phyloP scores from a whole-genome alignment of 495 filamentous ascomycete genomes.

The Aspergillus egyptiacus region DNA sequence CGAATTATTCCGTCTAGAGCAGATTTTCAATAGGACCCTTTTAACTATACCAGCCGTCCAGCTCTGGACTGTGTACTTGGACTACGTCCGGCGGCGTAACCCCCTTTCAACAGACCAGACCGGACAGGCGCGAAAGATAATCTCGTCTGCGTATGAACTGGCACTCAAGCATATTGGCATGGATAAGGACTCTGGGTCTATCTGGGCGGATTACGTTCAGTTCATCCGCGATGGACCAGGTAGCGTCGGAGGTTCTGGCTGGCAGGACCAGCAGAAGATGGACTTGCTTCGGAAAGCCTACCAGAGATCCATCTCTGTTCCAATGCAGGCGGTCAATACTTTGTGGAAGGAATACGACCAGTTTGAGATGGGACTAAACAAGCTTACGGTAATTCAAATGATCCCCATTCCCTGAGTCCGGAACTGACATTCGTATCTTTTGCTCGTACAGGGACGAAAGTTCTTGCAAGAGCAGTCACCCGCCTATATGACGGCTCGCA shows the following conservation, averaged over 20 bases:
- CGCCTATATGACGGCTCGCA: constrained; percentile 88
- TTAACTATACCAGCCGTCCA: constrained; percentile 68
- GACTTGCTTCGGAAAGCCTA: constrained; percentile 85
- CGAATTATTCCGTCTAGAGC: constrained; percentile 68
- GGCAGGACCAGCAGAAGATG: constrained; percentile 98
- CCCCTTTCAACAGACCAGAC: constrained; percentile 74
- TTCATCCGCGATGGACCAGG: constrained; percentile 86
- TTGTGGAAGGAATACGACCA: constrained; percentile 97
- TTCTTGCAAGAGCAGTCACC: constrained; percentile 87
- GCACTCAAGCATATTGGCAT: constrained; percentile 84
- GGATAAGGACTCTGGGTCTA: constrained; percentile 81
- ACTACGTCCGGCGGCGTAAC: constrained; percentile 88
- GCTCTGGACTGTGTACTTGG: constrained; percentile 89
- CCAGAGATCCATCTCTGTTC: constrained; percentile 78
- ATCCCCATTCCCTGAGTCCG: neutral
- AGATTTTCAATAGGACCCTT: constrained; percentile 72
- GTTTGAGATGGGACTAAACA: constrained; percentile 90
- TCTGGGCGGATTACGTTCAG: constrained; percentile 90
- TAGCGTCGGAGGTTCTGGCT: constrained; percentile 71
- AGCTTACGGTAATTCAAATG: constrained; percentile 58
- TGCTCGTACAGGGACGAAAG: constrained; percentile 64
- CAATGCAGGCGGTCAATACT: constrained; percentile 68
- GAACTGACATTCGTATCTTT: neutral
- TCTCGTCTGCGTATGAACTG: constrained; percentile 82
- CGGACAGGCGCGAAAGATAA: constrained; percentile 65